Evolutionary conservation across 208 protist species (phyloP).

Genomic region (Porcisia hertigi): DNA sequence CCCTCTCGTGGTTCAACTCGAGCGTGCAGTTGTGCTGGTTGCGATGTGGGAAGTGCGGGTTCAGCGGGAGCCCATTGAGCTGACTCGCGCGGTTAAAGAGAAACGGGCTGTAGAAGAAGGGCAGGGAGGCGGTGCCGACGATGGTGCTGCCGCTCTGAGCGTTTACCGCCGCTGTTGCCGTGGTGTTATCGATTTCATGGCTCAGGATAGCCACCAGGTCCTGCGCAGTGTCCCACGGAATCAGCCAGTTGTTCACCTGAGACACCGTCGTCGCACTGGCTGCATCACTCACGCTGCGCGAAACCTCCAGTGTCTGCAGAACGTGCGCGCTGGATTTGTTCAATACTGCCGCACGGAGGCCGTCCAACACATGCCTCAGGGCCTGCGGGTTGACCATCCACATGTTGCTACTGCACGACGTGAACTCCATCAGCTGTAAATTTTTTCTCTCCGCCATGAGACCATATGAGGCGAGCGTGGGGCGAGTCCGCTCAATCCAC

Average conservation of each 20-base stretch:
- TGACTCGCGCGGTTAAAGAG: slow-evolving; percentile 45
- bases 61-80: slow-evolving; percentile 21
- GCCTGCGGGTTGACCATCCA: slow-evolving; percentile 65
- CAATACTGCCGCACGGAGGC: slow-evolving; percentile 17
- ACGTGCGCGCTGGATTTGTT: slow-evolving; percentile 36
- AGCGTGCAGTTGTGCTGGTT: slow-evolving; percentile 62
- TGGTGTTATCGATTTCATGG: slow-evolving; percentile 5
- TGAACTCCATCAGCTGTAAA: slow-evolving; percentile 58
- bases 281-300: slow-evolving; percentile 14
- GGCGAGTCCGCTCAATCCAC: slow-evolving; percentile 65
- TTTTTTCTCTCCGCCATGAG: slow-evolving; percentile 25
- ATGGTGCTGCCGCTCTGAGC: slow-evolving; percentile 4
- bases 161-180: background rate
- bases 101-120: slow-evolving; percentile 66
- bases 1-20: slow-evolving; percentile 42
- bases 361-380: slow-evolving; percentile 26
- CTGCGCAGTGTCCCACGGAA: slow-evolving; percentile 35
- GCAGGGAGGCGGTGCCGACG: slow-evolving; percentile 11
- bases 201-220: slow-evolving; percentile 40
- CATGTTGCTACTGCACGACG: slow-evolving; percentile 51
- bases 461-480: slow-evolving; percentile 41
- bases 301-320: slow-evolving; percentile 40
- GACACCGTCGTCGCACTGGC: slow-evolving; percentile 27
- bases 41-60: slow-evolving; percentile 14
- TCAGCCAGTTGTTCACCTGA: slow-evolving; percentile 39